These are phyloP conservation scores for Hyphopichia homilentoma DNA, from an alignment of 805 yeast genomes.

Conservation along the genomic window DNA sequence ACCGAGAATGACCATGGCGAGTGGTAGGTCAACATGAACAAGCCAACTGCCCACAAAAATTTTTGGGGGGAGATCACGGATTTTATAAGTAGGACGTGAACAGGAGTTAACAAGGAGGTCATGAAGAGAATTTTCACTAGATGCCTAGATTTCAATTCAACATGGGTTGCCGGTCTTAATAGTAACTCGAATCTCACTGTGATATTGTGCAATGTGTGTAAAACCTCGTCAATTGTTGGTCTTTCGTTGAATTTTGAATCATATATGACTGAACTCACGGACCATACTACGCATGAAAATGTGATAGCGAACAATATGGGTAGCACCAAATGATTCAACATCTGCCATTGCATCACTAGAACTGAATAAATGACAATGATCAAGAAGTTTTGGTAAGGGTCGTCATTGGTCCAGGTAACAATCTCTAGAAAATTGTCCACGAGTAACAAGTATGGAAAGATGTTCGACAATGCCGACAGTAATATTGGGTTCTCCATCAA, in stretches of 20 bases:
- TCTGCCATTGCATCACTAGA: constrained; percentile 42
- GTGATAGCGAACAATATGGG: constrained; percentile 36
- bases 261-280: constrained; percentile 35
- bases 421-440: constrained; percentile 42
- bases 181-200: constrained; percentile 39
- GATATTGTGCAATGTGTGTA: constrained; percentile 45
- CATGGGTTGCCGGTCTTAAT: constrained; percentile 34
- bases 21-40: constrained; percentile 40
- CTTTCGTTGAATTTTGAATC: constrained; percentile 42
- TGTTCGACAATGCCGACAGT: constrained; percentile 43
- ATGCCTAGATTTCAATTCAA: constrained; percentile 23
- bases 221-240: constrained; percentile 52
- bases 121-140: constrained; percentile 25
- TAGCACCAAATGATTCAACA: constrained; percentile 28
- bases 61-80: constrained; percentile 27
- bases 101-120: constrained; percentile 38
- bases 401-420: constrained; percentile 55
- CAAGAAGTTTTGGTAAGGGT: constrained; percentile 45
- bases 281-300: constrained; percentile 44
- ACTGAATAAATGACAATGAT: constrained; percentile 35
- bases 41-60: constrained; percentile 35
- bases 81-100: constrained; percentile 36
- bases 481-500: constrained; percentile 43
- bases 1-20: constrained; percentile 46
- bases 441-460: constrained; percentile 45